Evolutionary conservation across 2,329 filamentous ascomycete genomes (phyloP).

Genomic region (Colletotrichum coccodes): DNA sequence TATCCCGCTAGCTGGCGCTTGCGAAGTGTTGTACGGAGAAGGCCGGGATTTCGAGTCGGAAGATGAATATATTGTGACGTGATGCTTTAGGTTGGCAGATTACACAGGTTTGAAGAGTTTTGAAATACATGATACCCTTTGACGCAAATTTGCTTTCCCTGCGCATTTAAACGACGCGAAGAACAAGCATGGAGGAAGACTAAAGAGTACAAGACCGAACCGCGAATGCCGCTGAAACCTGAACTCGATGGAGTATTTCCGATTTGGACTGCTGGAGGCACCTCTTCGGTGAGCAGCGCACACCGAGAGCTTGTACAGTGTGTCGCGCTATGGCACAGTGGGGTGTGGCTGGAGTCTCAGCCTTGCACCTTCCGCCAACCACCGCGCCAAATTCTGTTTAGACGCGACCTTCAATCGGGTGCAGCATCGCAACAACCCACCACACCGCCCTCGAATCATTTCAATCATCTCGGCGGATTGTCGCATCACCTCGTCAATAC

Average conservation of each 20-base stretch:
- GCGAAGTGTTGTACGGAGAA: conserved; percentile 89
- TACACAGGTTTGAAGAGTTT: not conserved
- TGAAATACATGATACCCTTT: conserved; percentile 1
- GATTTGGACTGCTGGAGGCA: not conserved
- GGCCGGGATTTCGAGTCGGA: conserved; percentile 44
- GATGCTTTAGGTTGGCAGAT: not conserved
- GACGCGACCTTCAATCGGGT: conserved; percentile 25
- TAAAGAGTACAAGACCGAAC: no score
- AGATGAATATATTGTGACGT: conserved; percentile 32
- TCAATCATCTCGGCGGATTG: conserved; percentile 16
- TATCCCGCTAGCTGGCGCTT: conserved; percentile 92
- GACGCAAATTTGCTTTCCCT: not conserved
- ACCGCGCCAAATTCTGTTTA: conserved; percentile 24
- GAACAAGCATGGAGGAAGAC: not conserved
- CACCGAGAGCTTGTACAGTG: conserved; percentile 31
- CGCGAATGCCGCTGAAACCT: no score
- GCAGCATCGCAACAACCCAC: conserved; percentile 27
- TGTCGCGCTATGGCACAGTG: conserved; percentile 25
- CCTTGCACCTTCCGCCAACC: conserved; percentile 33
- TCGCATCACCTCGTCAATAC: conserved; percentile 4
- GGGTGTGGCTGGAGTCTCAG: conserved; percentile 32
- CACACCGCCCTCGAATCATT: conserved; percentile 1
- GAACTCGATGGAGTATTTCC: no score
- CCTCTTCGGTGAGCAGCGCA: conserved; percentile 17
- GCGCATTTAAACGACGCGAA: not conserved